Conservation (phyloP, 768 basidiomycete genomes). For the Phallus indusiatus region DNA sequence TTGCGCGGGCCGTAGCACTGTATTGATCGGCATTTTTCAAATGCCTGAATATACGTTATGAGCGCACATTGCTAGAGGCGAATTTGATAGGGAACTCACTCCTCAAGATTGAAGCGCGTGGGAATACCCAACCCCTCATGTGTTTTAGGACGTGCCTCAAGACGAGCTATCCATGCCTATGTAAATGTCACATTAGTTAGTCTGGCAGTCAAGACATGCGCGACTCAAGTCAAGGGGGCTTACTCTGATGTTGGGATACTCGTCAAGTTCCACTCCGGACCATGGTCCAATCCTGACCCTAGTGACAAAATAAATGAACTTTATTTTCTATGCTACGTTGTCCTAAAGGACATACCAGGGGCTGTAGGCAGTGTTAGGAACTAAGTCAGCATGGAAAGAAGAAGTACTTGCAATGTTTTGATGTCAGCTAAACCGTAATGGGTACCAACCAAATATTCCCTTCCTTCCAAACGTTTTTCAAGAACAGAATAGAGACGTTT, state of each 20-base stretch:
- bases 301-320: background rate
- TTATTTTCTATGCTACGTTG: background rate
- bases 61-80: background rate
- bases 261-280: background rate
- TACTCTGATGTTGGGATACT: conserved; percentile 4
- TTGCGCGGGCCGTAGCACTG: background rate
- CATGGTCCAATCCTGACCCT: conserved; percentile 3
- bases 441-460: conserved; percentile 72
- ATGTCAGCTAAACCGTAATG: conserved; percentile 67
- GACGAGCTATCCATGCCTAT: conserved; percentile 3
- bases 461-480: conserved; percentile 57
- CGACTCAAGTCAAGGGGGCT: background rate
- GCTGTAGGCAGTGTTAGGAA: background rate
- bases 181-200: background rate
- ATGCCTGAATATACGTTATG: background rate
- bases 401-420: conserved; percentile 43
- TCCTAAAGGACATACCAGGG: conserved; percentile 1
- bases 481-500: conserved; percentile 75
- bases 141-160: background rate
- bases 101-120: background rate
- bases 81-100: background rate
- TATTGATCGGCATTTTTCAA: background rate
- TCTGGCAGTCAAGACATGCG: no score
- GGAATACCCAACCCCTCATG: conserved; percentile 3
- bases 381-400: background rate